A percentile compares a stretch with the other conserved stretches of the same genome.
Conservation (phyloP, 371 early-diverging fungal species). For the Mortierella sp. region DNA sequence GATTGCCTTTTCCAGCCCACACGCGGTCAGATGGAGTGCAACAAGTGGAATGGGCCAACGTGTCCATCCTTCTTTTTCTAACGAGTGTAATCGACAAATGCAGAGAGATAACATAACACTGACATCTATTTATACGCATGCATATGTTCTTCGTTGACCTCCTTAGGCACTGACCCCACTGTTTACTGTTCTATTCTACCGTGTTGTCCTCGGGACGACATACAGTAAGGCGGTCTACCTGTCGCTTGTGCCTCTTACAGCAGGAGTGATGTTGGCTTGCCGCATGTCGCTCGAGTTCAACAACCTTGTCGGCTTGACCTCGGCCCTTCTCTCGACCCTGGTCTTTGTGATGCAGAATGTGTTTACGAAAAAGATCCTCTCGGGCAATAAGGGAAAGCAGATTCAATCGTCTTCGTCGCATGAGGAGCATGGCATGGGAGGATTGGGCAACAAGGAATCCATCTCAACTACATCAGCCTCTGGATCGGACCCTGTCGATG, state of each 20-base stretch:
- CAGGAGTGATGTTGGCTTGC: conserved; percentile 89
- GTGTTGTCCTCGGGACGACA: conserved; percentile 73
- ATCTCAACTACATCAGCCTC: conserved; percentile 10
- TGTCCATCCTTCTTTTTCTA: background rate
- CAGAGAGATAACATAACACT: background rate
- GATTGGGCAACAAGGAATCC: conserved; percentile 42
- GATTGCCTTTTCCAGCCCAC: background rate
- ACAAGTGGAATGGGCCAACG: background rate
- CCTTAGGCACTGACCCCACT: conserved; percentile 87
- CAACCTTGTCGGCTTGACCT: conserved; percentile 75
- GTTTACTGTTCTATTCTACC: conserved; percentile 87
- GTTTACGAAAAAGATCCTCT: conserved; percentile 83
- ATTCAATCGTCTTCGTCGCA: conserved; percentile 22
- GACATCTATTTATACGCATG: background rate
- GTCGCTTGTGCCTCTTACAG: conserved; percentile 84
- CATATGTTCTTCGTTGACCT: conserved; percentile 2
- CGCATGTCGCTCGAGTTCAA: conserved; percentile 64
- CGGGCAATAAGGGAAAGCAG: conserved; percentile 61
- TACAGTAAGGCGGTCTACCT: conserved; percentile 81
- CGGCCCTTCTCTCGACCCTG: conserved; percentile 82
- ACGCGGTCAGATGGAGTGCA: conserved; percentile 8
- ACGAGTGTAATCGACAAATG: background rate
- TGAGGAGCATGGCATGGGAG: conserved; percentile 49
- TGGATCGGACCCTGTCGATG: conserved; percentile 41
- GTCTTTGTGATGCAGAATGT: conserved; percentile 91